Conservation (phyloP, 1,284 basidiomycete genomes). For the Singerocomus inundabilis region DNA sequence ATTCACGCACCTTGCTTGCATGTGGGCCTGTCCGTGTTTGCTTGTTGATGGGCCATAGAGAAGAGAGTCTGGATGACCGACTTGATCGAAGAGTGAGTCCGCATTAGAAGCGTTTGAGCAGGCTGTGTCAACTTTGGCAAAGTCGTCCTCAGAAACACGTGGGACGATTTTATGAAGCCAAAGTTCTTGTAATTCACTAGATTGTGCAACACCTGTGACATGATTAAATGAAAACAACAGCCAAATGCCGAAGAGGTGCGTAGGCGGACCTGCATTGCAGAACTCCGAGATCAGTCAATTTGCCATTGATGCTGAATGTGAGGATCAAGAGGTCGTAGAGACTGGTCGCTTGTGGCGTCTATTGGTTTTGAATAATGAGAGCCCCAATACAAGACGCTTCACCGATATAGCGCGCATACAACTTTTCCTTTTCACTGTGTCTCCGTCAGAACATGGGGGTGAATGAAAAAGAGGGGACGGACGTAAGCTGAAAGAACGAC, state of each 20-base stretch:
- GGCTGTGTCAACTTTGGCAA: constrained; percentile 57
- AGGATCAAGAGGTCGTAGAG: constrained; percentile 70
- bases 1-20: constrained; percentile 73
- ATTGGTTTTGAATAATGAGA: constrained; percentile 79
- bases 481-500: constrained; percentile 70
- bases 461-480: constrained; percentile 10
- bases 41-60: constrained; percentile 65
- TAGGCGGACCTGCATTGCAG: constrained; percentile 61
- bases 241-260: neutral
- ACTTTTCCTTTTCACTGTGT: constrained; percentile 64
- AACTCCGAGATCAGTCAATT: constrained; percentile 53
- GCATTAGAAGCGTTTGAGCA: constrained; percentile 59
- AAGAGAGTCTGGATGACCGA: constrained; percentile 28
- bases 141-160: constrained; percentile 58
- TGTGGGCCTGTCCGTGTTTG: constrained; percentile 90
- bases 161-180: constrained; percentile 84
- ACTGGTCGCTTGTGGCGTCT: constrained; percentile 58
- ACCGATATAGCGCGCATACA: constrained; percentile 72
- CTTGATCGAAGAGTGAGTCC: constrained; percentile 59
- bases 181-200: constrained; percentile 78
- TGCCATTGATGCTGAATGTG: constrained; percentile 60
- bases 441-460: neutral
- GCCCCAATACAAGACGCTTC: constrained; percentile 79
- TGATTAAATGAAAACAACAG: neutral
- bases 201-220: constrained; percentile 64